phyloP scores from a whole-genome alignment of 202 grass and related monocot species.

The Saccharum hybrid region DNA sequence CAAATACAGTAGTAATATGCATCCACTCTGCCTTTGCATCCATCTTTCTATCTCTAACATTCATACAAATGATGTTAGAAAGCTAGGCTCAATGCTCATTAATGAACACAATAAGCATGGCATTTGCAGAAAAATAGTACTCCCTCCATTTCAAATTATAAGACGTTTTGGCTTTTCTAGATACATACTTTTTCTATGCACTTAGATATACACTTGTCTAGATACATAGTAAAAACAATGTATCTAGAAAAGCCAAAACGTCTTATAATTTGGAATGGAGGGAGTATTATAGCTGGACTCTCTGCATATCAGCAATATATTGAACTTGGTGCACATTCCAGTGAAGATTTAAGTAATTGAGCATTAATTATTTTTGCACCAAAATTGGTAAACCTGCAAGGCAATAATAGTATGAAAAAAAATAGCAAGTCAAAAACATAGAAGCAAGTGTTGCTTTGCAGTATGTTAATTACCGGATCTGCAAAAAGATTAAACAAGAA shows the following conservation, averaged over 20 bases:
- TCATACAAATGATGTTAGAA: conserved; percentile 6
- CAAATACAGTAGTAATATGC: neutral
- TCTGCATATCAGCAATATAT: neutral
- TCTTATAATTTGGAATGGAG: no score
- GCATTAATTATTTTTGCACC: conserved; percentile 17
- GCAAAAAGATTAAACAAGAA: conserved; percentile 99
- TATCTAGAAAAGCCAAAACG: no score
- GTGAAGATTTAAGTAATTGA: neutral
- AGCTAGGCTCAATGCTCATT: conserved; percentile 2
- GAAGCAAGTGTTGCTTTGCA: conserved; percentile 10
- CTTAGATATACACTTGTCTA: no score
- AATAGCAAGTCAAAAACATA: conserved; percentile 20
- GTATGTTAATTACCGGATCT: conserved; percentile 73
- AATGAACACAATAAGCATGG: neutral
- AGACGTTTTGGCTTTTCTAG: no score
- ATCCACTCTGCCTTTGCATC: conserved; percentile 12
- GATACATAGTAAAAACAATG: no score
- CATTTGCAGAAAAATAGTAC: neutral
- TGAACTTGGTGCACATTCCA: conserved; percentile 2
- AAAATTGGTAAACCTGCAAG: conserved; percentile 20
- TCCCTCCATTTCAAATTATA: no score
- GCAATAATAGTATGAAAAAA: neutral
- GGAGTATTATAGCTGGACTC: neutral
- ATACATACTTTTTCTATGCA: no score
- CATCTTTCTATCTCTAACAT: conserved; percentile 24